These are phyloP conservation scores for Dothideomycetes sp. DNA, from an alignment of 2,329 filamentous ascomycete genomes.

Conservation along the genomic window DNA sequence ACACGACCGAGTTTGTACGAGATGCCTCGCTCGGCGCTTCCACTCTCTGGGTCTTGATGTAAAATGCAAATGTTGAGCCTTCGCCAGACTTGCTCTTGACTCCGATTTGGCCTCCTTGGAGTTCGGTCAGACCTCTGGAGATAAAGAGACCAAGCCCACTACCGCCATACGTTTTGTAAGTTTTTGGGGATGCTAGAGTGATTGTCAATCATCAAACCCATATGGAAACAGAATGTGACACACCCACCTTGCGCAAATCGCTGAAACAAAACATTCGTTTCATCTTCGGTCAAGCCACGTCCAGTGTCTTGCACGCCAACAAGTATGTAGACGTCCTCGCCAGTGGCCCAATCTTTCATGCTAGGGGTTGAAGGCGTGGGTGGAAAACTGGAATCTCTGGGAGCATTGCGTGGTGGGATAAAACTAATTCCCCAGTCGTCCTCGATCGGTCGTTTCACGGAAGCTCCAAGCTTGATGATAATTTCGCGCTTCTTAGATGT, in stretches of 20 bases:
- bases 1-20: neutral
- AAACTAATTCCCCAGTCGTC: constrained; percentile 26
- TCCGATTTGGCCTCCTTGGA: constrained; percentile 53
- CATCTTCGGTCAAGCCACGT: constrained; percentile 25
- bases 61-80: constrained; percentile 58
- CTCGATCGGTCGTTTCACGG: constrained; percentile 23
- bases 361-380: neutral
- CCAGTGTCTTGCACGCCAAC: constrained; percentile 30
- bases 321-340: constrained; percentile 28
- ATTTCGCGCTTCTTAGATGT: constrained; percentile 26
- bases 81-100: constrained; percentile 49
- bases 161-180: constrained; percentile 51
- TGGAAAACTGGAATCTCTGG: neutral
- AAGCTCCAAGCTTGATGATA: constrained; percentile 31
- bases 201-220: neutral
- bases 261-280: constrained; percentile 46
- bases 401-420: constrained; percentile 17
- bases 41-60: constrained; percentile 42
- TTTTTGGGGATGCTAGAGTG: constrained; percentile 3
- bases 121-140: constrained; percentile 53
- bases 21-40: neutral
- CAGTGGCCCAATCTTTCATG: constrained; percentile 12
- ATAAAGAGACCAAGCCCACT: constrained; percentile 62
- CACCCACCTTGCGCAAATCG: constrained; percentile 58
- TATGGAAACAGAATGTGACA: constrained; percentile 24